Conservation (phyloP, 805 yeast species). For the Metschnikowia sp. region DNA sequence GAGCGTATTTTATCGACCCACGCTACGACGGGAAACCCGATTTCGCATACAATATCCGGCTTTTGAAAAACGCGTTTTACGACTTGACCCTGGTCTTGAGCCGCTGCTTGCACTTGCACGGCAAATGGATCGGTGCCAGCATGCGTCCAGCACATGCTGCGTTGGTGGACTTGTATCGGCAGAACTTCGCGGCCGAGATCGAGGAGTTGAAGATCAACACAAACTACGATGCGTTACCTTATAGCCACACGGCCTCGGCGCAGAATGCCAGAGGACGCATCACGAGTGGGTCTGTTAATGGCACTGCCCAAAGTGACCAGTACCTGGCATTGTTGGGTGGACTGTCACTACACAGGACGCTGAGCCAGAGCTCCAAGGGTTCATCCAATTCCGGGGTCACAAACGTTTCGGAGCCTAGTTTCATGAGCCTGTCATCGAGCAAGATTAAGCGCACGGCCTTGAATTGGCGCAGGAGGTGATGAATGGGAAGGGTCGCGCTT, state of each 20-base stretch:
- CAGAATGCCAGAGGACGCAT: slow-evolving; percentile 11
- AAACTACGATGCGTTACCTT: slow-evolving; percentile 26
- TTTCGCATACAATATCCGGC: slow-evolving; percentile 28
- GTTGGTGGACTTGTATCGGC: slow-evolving; percentile 57
- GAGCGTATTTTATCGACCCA: slow-evolving; percentile 55
- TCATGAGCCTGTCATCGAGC: slow-evolving; percentile 8
- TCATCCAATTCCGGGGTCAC: slow-evolving; percentile 15
- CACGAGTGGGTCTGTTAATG: background rate
- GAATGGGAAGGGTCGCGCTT: no score
- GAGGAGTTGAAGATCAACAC: slow-evolving; percentile 35
- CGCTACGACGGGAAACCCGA: slow-evolving; percentile 32
- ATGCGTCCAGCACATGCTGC: slow-evolving; percentile 66
- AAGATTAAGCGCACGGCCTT: slow-evolving; percentile 34
- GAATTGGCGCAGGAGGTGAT: slow-evolving; percentile 31
- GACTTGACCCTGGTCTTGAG: slow-evolving; percentile 65
- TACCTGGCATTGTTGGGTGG: background rate
- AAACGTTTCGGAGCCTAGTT: slow-evolving; percentile 11
- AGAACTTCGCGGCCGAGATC: slow-evolving; percentile 69
- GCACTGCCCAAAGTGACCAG: slow-evolving; percentile 2
- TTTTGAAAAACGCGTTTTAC: slow-evolving; percentile 53
- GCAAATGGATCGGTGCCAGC: slow-evolving; percentile 52
- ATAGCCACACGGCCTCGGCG: slow-evolving; percentile 22
- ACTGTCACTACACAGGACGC: slow-evolving; percentile 15
- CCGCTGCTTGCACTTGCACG: slow-evolving; percentile 68
- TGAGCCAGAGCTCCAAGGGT: slow-evolving; percentile 16